Evolutionary conservation across 2,329 filamentous ascomycete species (phyloP).

Genomic region (Botryotinia convoluta): DNA sequence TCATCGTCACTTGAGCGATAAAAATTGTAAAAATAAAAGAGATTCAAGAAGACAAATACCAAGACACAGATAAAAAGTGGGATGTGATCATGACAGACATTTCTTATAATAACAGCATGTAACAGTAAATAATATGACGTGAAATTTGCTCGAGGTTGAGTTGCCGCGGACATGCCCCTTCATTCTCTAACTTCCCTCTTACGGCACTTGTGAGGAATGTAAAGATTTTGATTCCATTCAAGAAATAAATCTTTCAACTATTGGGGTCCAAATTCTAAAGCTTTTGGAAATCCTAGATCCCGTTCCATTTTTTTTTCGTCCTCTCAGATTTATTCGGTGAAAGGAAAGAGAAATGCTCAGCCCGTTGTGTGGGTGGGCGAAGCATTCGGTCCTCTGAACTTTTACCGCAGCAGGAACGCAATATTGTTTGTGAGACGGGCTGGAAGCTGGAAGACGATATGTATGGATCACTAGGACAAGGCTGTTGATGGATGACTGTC

Average conservation of each 20-base stretch:
- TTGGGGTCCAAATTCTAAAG: background rate
- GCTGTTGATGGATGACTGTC: constrained; percentile 10
- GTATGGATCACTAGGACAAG: background rate
- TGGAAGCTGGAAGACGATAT: background rate
- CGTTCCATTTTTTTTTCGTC: background rate
- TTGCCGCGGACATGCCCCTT: background rate
- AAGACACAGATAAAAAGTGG: background rate
- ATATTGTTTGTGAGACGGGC: constrained; percentile 10
- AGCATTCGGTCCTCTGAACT: background rate
- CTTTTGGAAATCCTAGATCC: background rate
- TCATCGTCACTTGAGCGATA: background rate
- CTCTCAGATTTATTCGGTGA: constrained; percentile 1
- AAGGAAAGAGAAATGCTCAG: constrained; percentile 8
- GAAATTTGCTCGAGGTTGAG: background rate
- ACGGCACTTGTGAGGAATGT: background rate
- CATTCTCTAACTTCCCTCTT: background rate
- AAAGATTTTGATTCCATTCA: background rate
- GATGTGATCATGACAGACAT: background rate
- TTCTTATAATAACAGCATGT: background rate
- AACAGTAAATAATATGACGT: background rate
- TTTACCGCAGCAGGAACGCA: constrained; percentile 17
- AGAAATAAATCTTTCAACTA: background rate
- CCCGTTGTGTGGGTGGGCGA: constrained; percentile 1
- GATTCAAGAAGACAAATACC: background rate
- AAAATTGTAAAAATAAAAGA: background rate